Conservation (phyloP, 495 filamentous ascomycete species). For the Lasiosphaeria miniovina region DNA sequence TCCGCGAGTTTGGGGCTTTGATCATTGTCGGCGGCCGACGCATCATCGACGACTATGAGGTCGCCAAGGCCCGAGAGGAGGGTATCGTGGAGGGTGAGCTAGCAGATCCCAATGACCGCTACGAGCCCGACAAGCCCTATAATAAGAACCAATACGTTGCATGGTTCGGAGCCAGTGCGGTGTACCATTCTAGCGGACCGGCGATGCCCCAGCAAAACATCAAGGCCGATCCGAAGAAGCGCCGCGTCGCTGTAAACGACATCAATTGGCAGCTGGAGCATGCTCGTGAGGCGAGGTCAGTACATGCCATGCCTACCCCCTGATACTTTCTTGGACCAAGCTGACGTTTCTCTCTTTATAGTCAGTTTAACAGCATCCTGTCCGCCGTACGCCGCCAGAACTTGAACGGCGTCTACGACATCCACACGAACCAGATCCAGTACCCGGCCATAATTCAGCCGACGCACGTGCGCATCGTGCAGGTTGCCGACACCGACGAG, state of each 20-base stretch:
- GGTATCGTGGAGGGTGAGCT: constrained; percentile 87
- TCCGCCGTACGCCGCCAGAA: constrained; percentile 61
- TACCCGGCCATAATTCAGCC: constrained; percentile 88
- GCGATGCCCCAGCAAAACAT: constrained; percentile 72
- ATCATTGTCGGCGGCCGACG: constrained; percentile 89
- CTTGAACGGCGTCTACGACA: constrained; percentile 78
- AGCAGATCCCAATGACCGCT: constrained; percentile 78
- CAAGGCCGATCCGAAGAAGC: constrained; percentile 72
- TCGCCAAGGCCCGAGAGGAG: constrained; percentile 67
- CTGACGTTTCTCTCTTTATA: constrained; percentile 31
- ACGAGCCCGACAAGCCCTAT: constrained; percentile 72
- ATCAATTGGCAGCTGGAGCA: constrained; percentile 98
- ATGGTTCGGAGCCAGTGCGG: constrained; percentile 93
- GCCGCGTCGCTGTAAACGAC: constrained; percentile 83
- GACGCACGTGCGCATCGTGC: constrained; percentile 78
- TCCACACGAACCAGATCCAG: constrained; percentile 87
- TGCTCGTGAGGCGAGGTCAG: constrained; percentile 81
- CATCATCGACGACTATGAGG: constrained; percentile 87
- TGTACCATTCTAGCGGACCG: constrained; percentile 83
- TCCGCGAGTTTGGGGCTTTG: constrained; percentile 90
- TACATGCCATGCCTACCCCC: constrained; percentile 2
- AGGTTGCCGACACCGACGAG: constrained; percentile 41
- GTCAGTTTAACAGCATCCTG: constrained; percentile 76
- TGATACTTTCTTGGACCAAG: not conserved
- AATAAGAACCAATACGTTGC: constrained; percentile 96